Evolutionary conservation across 345 rosid species (phyloP).

Genomic region (Eucalyptus marginata): DNA sequence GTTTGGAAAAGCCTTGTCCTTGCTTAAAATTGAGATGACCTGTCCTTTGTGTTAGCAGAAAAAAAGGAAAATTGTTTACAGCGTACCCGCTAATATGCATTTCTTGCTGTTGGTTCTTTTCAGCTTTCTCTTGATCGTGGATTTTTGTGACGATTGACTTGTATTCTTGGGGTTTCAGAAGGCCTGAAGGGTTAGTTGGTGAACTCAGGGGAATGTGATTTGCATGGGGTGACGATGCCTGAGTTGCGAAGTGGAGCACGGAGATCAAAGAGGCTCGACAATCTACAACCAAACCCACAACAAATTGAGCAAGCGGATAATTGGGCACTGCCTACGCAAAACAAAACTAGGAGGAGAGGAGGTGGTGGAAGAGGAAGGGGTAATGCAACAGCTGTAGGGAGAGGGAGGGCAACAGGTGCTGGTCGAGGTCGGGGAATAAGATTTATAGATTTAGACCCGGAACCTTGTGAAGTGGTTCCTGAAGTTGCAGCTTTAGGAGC

Average conservation of each 20-base stretch:
- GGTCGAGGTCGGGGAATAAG: slow-evolving; percentile 89
- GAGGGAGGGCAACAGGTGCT: slow-evolving; percentile 66
- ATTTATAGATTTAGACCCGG: slow-evolving; percentile 79
- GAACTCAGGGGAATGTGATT: slow-evolving; percentile 35
- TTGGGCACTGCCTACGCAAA: slow-evolving; percentile 54
- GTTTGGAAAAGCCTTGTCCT: not conserved
- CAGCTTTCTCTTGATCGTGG: not conserved
- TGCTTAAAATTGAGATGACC: not conserved
- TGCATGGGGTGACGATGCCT: slow-evolving; percentile 98
- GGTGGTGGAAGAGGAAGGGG: slow-evolving; percentile 81
- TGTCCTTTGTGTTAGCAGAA: not conserved
- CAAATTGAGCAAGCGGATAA: slow-evolving; percentile 59
- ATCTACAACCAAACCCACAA: slow-evolving; percentile 69
- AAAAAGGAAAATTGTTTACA: not conserved
- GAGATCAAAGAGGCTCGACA: slow-evolving; percentile 85
- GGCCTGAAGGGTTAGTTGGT: slow-evolving; percentile 8
- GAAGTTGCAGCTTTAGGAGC: slow-evolving; percentile 52
- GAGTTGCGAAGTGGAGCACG: slow-evolving; percentile 98
- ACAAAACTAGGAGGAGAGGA: slow-evolving; percentile 79
- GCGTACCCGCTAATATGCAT: not conserved
- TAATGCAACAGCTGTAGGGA: slow-evolving; percentile 75
- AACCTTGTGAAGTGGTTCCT: slow-evolving; percentile 63
- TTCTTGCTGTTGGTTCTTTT: not conserved
- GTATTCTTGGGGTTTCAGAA: not conserved
- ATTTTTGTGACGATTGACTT: not conserved